Evolutionary conservation across 257 asterid genomes (phyloP), one percentile per base, ranked within the genome.

Genomic region (Lantana camara): DNA sequence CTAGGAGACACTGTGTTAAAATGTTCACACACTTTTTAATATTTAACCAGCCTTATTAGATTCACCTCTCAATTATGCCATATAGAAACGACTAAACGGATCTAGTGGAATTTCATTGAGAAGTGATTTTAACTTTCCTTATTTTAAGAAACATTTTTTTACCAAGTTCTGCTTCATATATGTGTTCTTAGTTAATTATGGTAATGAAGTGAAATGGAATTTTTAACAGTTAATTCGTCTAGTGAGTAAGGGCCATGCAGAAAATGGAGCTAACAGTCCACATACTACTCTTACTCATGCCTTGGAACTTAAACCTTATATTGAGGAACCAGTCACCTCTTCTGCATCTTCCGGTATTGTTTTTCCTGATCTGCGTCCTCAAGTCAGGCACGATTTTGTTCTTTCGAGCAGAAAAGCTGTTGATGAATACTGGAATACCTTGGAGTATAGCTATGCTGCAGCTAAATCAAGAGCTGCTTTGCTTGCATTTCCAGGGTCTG

Each of bases 401-500:
- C 97, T 93, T 68, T 87, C 89, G 16, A 83, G 80, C 75, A 82
- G 73, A 78, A 84, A 74, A 69, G 94, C 83, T 70, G 92, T 93
- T 38, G 85, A 87, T 75, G 96, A 87, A 62, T 93, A 93, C 83
- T 93, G 97, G 99, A 80, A 73, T 58, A 93, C 96, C 51, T 77
- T 93, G 73, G 99, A 90, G 86, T 93, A 87, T 66, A 82, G 96
- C 65, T 93, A 90, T 75, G 82, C 95, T 55, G 83, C 91, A 27
- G 83, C 91, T 51, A 81, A 84, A 71, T 73, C 95, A 59, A 83
- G 81, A 73, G 89, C 95, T 48, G 97, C 99, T 67, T 63, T 78
- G 75, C 91, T 85, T 58, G 97, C 99, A 72, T 93, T 93, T 76
- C 99, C 99, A 5, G 99, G 99, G 75, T 85, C 89, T 65, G 80